These are phyloP conservation scores for Wickerhamomyces mucosus DNA, from an alignment of 805 yeast genomes.

Conservation along the genomic window DNA sequence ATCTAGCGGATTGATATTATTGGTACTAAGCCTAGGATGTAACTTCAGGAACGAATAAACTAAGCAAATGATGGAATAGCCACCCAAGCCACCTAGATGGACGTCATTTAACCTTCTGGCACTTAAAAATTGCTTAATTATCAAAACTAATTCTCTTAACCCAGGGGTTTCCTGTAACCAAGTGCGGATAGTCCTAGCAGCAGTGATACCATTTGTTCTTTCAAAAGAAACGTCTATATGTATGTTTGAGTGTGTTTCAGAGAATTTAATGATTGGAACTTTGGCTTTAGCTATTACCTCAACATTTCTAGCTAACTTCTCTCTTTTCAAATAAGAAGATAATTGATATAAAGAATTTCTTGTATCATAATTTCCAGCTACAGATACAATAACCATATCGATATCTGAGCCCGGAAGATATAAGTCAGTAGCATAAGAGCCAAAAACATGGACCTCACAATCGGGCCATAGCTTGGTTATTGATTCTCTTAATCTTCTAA, in stretches of 20 bases:
- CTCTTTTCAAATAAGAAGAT: constrained; percentile 55
- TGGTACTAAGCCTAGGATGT: constrained; percentile 70
- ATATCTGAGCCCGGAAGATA: constrained; percentile 94
- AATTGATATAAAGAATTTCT: constrained; percentile 63
- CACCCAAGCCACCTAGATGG: constrained; percentile 91
- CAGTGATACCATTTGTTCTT: constrained; percentile 69
- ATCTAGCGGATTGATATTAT: constrained; percentile 54
- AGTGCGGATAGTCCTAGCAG: constrained; percentile 64
- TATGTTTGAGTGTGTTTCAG: constrained; percentile 59
- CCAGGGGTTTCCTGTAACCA: constrained; percentile 77
- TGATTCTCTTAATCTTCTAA: constrained; percentile 45
- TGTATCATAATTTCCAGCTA: constrained; percentile 45
- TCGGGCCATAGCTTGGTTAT: constrained; percentile 61
- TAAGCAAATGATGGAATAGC: constrained; percentile 84
- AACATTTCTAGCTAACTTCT: constrained; percentile 56
- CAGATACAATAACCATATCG: constrained; percentile 79
- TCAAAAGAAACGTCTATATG: constrained; percentile 90
- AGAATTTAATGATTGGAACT: constrained; percentile 90
- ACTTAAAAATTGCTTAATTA: constrained; percentile 77
- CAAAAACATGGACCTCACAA: constrained; percentile 78
- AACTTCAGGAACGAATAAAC: constrained; percentile 67
- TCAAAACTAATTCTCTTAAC: constrained; percentile 68
- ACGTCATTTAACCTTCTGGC: constrained; percentile 76
- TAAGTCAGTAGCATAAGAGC: constrained; percentile 88
- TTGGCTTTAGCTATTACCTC: constrained; percentile 86